Evolutionary conservation across 495 filamentous ascomycete genomes (phyloP).

Genomic region (Penicillium turbatum): DNA sequence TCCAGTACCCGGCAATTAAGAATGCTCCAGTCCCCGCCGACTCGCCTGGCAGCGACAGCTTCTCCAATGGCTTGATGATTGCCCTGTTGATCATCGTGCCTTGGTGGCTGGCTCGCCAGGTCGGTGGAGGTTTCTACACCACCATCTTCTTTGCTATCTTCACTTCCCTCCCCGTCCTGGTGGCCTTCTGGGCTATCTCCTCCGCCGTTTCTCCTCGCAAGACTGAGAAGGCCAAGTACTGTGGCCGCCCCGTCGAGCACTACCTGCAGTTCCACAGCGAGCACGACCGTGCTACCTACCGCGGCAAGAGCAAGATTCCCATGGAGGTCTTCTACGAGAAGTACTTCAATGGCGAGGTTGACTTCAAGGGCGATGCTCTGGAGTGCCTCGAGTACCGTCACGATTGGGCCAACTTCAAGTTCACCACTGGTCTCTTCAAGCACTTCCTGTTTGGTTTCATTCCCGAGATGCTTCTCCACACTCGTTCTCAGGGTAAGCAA

Average conservation of each 20-base stretch:
- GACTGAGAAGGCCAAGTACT: slow-evolving; percentile 56
- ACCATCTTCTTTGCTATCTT: slow-evolving; percentile 55
- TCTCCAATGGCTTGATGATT: slow-evolving; percentile 55
- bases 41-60: slow-evolving; percentile 53
- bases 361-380: slow-evolving; percentile 79
- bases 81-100: slow-evolving; percentile 48
- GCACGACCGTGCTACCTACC: slow-evolving; percentile 65
- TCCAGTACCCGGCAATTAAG: slow-evolving; percentile 58
- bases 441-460: slow-evolving; percentile 66
- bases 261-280: slow-evolving; percentile 81
- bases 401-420: slow-evolving; percentile 77
- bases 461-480: slow-evolving; percentile 64
- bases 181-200: slow-evolving; percentile 54
- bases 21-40: slow-evolving; percentile 64
- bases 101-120: slow-evolving; percentile 50
- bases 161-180: slow-evolving; percentile 54
- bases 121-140: slow-evolving; percentile 54
- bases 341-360: slow-evolving; percentile 82
- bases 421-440: slow-evolving; percentile 61
- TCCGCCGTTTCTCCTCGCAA: slow-evolving; percentile 56
- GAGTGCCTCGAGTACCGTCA: slow-evolving; percentile 80
- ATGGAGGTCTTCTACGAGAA: slow-evolving; percentile 85
- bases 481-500: slow-evolving; percentile 58
- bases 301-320: slow-evolving; percentile 74
- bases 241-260: slow-evolving; percentile 76